phyloP scores from a whole-genome alignment of 768 basidiomycete species.

The Lyophyllum decastes region DNA sequence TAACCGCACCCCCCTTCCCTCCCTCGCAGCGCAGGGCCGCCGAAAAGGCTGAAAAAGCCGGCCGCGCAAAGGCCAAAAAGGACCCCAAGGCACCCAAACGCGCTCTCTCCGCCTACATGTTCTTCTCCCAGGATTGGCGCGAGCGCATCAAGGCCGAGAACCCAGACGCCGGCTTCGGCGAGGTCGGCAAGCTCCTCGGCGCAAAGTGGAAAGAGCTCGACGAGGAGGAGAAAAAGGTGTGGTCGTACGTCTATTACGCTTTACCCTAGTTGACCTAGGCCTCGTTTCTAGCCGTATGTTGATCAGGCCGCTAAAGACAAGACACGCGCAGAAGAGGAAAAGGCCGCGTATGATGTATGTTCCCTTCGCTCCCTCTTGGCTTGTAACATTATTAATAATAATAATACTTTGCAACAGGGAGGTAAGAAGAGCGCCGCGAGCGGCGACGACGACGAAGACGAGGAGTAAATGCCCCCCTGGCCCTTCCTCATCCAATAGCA shows the following conservation, averaged over 20 bases:
- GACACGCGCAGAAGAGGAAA: constrained; percentile 82
- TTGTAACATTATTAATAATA: too few species aligned
- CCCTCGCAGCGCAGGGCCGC: constrained; percentile 69
- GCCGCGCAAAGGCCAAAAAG: constrained; percentile 62
- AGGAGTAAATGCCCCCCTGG: constrained; percentile 19
- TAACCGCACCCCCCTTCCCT: constrained; percentile 7
- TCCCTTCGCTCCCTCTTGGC: background rate
- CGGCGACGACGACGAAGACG: constrained; percentile 34
- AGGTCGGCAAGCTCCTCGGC: constrained; percentile 93
- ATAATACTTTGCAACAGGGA: constrained; percentile 8
- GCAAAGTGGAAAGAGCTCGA: constrained; percentile 96
- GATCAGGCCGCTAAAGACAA: constrained; percentile 89
- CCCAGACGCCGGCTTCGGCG: constrained; percentile 92
- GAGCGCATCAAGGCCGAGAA: constrained; percentile 95
- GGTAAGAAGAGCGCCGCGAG: constrained; percentile 30
- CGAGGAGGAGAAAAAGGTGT: constrained; percentile 90
- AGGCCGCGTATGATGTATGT: constrained; percentile 51
- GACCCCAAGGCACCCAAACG: constrained; percentile 89
- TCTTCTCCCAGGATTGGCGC: constrained; percentile 96
- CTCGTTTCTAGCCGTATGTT: constrained; percentile 90
- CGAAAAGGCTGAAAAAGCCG: constrained; percentile 66
- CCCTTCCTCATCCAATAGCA: background rate
- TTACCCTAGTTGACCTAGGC: too few species aligned
- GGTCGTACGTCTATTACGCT: constrained; percentile 21
- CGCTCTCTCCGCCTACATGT: constrained; percentile 96